Conservation (phyloP, 805 yeast species). For the Lipomyces oligophaga region DNA sequence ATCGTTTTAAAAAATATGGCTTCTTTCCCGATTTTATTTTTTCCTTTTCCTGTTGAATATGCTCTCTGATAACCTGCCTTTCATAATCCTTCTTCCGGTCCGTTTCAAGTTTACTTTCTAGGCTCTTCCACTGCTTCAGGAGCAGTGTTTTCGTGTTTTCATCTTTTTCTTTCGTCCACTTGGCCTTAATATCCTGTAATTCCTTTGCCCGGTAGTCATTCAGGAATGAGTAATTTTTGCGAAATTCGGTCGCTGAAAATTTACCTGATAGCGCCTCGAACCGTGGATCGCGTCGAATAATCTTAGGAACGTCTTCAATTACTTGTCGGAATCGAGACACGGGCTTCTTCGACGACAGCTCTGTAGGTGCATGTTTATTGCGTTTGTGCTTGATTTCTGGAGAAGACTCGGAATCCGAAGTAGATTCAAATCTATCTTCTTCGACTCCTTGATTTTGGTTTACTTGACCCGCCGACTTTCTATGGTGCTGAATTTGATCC, state of each 20-base stretch:
- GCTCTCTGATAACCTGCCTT: conserved; percentile 56
- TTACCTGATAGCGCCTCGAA: conserved; percentile 88
- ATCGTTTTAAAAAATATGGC: conserved; percentile 46
- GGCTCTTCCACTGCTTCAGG: conserved; percentile 36
- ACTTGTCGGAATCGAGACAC: conserved; percentile 69
- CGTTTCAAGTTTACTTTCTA: conserved; percentile 56
- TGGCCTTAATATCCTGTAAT: conserved; percentile 41
- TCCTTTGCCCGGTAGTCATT: conserved; percentile 82
- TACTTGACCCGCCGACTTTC: no score
- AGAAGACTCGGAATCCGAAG: neutral
- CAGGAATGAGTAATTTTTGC: conserved; percentile 77
- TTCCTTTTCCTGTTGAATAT: conserved; percentile 79
- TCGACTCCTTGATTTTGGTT: no score
- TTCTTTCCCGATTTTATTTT: conserved; percentile 67
- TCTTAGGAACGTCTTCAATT: conserved; percentile 40
- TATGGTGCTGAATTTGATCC: no score
- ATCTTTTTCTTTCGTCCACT: conserved; percentile 48
- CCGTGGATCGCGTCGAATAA: conserved; percentile 63
- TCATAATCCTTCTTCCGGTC: conserved; percentile 74
- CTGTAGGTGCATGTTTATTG: conserved; percentile 85
- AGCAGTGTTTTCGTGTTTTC: conserved; percentile 41
- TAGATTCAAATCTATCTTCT: no score
- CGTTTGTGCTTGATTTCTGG: conserved; percentile 4
- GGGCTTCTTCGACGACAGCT: conserved; percentile 65
- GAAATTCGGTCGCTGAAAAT: conserved; percentile 61